Evolutionary conservation across 2,329 filamentous ascomycete species (phyloP), one percentile per base, ranked within the genome.

Genomic region (Lachnellula cervina): DNA sequence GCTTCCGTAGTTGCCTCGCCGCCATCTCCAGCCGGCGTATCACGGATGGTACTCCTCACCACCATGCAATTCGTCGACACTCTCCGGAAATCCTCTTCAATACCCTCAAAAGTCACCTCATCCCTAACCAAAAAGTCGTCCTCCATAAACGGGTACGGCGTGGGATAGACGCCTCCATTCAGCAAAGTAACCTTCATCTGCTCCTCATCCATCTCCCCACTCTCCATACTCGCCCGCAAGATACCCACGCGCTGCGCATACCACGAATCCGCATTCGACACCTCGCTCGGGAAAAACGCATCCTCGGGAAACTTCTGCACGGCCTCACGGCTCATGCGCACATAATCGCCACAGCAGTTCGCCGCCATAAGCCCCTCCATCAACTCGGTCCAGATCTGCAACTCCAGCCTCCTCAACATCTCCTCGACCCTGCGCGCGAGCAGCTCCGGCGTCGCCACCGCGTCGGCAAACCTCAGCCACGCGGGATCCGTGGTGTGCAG

Each of bases 291-390:
- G 25, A 66, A 65, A 44, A 65, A 49, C 37, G 52, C 52, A 51
- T 66, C 64, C 32, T 65, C 58, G 2, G 62, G 64, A 38, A 66
- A 66, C 51, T 60, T 65, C 44, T 59, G 51, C 45, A 62, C 55
- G 2, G 64, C 63, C 32, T 65, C 62, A 8, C 54, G 56, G 45
- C 63, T 64, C 49, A 64, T 49, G 19, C 55, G 52, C n/a, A 55
- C 23, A 52, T 66, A 66, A 54, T 65, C 63, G 34, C 57, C 40
- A 54, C 63, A 65, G 45, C 61, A 64, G 46, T 66, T 66, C 23
- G 64, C 61, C n/a, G 62, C 64, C 60, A 66, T 63, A 2, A 66
- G 49, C 7, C 63, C 64, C 51, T 66, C 64, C 63, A 66, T 66
- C 17, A 65, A 23, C 23, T 66, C 63, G 2, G 64, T 63, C 64